A percentile compares a stretch with the other conserved stretches of the same genome.
These are phyloP conservation scores for Globisporangium nagaii DNA, from an alignment of 352 stramenopile species.

Conservation along the genomic window DNA sequence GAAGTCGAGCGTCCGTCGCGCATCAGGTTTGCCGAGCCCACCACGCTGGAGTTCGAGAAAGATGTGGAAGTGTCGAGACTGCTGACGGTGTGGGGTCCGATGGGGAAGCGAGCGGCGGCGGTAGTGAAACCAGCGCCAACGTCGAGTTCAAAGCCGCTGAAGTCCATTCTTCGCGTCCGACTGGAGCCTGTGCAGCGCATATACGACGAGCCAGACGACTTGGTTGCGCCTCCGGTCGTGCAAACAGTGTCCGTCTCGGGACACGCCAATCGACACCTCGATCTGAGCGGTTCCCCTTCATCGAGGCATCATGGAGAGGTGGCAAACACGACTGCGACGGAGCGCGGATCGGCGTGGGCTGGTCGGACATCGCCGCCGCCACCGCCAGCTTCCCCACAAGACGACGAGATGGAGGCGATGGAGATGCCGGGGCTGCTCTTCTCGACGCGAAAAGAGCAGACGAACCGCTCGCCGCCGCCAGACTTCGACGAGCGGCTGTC, in stretches of 20 bases:
- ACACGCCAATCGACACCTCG: not conserved
- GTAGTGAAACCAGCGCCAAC: constrained; percentile 19
- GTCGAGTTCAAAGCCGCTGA: constrained; percentile 13
- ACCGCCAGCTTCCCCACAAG: not conserved
- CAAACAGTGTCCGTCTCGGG: constrained; percentile 27
- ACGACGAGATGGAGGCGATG: not conserved
- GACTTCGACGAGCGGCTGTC: constrained; percentile 66
- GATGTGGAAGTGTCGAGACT: constrained; percentile 64
- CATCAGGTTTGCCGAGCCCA: constrained; percentile 6
- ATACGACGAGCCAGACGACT: constrained; percentile 51
- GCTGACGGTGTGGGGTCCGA: not conserved
- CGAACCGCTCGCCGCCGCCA: constrained; percentile 58
- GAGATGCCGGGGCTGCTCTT: not conserved
- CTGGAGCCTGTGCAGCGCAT: constrained; percentile 21
- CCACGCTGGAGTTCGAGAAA: constrained; percentile 42
- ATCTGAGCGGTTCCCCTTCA: not conserved
- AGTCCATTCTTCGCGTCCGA: constrained; percentile 21
- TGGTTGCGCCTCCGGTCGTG: constrained; percentile 45
- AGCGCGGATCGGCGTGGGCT: not conserved
- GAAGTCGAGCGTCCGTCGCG: constrained; percentile 7
- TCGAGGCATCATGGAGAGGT: not conserved
- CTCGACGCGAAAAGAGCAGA: constrained; percentile 37
- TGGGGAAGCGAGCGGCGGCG: not conserved
- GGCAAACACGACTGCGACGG: not conserved
- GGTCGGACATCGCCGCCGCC: not conserved